Conservation (phyloP, 2,329 filamentous ascomycete genomes). For the Diaporthe citri region DNA sequence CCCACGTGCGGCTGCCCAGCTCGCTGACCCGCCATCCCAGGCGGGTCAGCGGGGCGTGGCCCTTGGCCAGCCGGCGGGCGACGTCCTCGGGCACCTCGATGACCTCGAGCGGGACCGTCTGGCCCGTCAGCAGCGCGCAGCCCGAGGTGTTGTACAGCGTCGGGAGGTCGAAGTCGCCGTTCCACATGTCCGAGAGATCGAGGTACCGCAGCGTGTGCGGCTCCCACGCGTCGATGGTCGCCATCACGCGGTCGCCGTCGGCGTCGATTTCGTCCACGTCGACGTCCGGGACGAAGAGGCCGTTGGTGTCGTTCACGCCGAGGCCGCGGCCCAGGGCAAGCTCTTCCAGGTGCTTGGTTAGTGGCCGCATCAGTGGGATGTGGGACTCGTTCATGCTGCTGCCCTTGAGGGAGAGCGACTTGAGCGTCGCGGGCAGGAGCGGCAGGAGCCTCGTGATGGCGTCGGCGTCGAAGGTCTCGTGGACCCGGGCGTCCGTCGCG, state of each 20-base stretch:
- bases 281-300: constrained; percentile 69
- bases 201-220: constrained; percentile 78
- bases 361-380: constrained; percentile 70
- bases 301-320: constrained; percentile 73
- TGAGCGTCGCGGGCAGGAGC: constrained; percentile 73
- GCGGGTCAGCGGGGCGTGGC: constrained; percentile 69
- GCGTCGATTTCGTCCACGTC: constrained; percentile 18
- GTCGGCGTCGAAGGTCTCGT: constrained; percentile 76
- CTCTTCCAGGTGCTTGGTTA: constrained; percentile 82
- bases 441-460: constrained; percentile 76
- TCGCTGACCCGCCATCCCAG: constrained; percentile 80
- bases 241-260: constrained; percentile 40
- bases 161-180: constrained; percentile 70
- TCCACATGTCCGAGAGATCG: constrained; percentile 79
- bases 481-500: constrained; percentile 77
- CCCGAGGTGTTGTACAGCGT: constrained; percentile 61
- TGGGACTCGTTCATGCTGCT: constrained; percentile 77
- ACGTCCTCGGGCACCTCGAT: constrained; percentile 80
- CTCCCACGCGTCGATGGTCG: constrained; percentile 55
- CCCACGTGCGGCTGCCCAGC: constrained; percentile 73
- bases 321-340: constrained; percentile 79
- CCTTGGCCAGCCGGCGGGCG: constrained; percentile 73
- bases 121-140: constrained; percentile 69
- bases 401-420: constrained; percentile 82
- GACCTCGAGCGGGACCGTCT: constrained; percentile 78